These are phyloP conservation scores for Penicillium verhagenii DNA, from an alignment of 495 filamentous ascomycete genomes.

Conservation along the genomic window DNA sequence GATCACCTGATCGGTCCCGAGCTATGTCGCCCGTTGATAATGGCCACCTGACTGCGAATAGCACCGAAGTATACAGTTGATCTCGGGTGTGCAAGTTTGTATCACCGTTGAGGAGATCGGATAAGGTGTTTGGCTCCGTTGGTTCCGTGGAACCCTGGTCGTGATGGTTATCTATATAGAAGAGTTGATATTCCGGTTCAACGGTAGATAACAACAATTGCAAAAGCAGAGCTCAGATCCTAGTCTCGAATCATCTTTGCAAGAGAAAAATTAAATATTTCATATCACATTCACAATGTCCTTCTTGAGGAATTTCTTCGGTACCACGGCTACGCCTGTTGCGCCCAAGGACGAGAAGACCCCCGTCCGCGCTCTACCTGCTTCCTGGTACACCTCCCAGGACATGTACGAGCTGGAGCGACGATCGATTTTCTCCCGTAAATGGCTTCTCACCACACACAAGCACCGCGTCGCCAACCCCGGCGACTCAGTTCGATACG, in stretches of 20 bases:
- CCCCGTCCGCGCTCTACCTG: slow-evolving; percentile 41
- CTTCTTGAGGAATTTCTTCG: slow-evolving; percentile 31
- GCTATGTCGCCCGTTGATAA: slow-evolving; percentile 19
- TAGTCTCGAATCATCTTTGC: not conserved
- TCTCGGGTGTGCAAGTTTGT: slow-evolving; percentile 10
- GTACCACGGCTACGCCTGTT: slow-evolving; percentile 16
- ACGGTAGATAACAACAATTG: slow-evolving; percentile 9
- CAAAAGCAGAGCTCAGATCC: not conserved
- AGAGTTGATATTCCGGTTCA: slow-evolving; percentile 6
- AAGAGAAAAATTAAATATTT: not conserved
- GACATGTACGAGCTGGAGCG: slow-evolving; percentile 49
- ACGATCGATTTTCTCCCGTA: slow-evolving; percentile 46
- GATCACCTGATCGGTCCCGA: slow-evolving; percentile 27
- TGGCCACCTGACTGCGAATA: slow-evolving; percentile 19
- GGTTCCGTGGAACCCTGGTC: slow-evolving; percentile 7
- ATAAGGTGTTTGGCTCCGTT: slow-evolving; percentile 5
- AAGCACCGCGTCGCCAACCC: slow-evolving; percentile 40
- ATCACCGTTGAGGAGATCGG: slow-evolving; percentile 8
- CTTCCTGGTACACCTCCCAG: slow-evolving; percentile 45
- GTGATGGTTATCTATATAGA: slow-evolving; percentile 20
- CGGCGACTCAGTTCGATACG: slow-evolving; percentile 46
- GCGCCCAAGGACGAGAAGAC: slow-evolving; percentile 16
- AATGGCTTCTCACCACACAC: slow-evolving; percentile 53
- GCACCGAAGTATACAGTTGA: slow-evolving; percentile 4
- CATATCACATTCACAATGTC: slow-evolving; percentile 20